These are phyloP conservation scores for Heliamphora exappendiculata DNA, from an alignment of 148 eudicot species.

Conservation along the genomic window DNA sequence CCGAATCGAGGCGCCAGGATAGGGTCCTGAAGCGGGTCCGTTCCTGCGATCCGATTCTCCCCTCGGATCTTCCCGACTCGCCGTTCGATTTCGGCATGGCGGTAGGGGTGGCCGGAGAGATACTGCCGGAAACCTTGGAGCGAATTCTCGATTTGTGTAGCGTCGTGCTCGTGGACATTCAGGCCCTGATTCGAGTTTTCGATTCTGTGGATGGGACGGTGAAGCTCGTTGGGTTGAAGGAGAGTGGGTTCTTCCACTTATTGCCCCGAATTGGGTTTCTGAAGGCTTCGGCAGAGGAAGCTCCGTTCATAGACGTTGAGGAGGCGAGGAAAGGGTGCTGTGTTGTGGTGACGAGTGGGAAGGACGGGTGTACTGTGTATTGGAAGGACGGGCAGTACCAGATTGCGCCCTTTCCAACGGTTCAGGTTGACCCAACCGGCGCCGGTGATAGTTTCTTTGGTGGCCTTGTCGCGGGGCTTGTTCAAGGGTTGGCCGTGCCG, in stretches of 20 bases:
- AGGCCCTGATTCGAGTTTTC: constrained; percentile 69
- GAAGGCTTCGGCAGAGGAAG: constrained; percentile 86
- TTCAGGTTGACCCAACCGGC: constrained; percentile 92
- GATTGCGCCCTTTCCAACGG: constrained; percentile 54
- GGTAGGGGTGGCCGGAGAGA: constrained; percentile 89
- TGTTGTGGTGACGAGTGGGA: constrained; percentile 76
- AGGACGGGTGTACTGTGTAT: constrained; percentile 79
- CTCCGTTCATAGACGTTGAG: constrained; percentile 59
- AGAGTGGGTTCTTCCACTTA: constrained; percentile 41
- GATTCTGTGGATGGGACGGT: constrained; percentile 70
- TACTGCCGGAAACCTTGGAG: constrained; percentile 63
- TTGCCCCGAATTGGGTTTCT: constrained; percentile 58
- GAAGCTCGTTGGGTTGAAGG: constrained; percentile 35
- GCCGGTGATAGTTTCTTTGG: constrained; percentile 94
- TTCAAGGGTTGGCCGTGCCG: constrained; percentile 57
- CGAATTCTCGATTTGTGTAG: constrained; percentile 50
- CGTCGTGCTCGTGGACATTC: constrained; percentile 74
- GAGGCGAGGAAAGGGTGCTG: constrained; percentile 69
- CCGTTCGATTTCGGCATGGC: constrained; percentile 68
- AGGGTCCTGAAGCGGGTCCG: constrained; percentile 61
- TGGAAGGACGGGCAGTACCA: constrained; percentile 55
- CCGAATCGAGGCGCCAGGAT: constrained; percentile 25
- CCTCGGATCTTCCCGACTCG: constrained; percentile 43
- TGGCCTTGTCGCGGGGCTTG: constrained; percentile 72
- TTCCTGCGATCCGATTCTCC: constrained; percentile 58